Percentiles rank a stretch among this genome's conserved stretches.
These are phyloP conservation scores for Papiliotrema nemorosa DNA, from an alignment of 1,284 basidiomycete species.

Conservation along the genomic window DNA sequence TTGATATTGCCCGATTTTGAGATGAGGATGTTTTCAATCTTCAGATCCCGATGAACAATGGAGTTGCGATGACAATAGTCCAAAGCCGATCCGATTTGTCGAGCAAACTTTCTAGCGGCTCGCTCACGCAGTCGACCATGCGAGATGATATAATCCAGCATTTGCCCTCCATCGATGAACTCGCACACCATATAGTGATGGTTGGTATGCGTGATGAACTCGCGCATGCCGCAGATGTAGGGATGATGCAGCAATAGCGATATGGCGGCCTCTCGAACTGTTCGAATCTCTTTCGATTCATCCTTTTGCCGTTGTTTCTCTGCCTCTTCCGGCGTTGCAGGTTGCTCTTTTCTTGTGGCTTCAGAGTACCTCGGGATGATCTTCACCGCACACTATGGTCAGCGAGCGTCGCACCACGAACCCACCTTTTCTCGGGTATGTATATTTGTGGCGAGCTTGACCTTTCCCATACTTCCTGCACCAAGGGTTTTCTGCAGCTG, in stretches of 20 bases:
- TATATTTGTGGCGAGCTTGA: constrained; percentile 91
- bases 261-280: constrained; percentile 88
- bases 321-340: constrained; percentile 39
- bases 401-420: constrained; percentile 13
- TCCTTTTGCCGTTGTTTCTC: constrained; percentile 79
- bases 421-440: constrained; percentile 86
- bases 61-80: constrained; percentile 97
- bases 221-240: constrained; percentile 98
- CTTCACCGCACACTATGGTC: constrained; percentile 84
- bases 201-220: constrained; percentile 91
- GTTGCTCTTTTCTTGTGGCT: constrained; percentile 50
- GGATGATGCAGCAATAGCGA: constrained; percentile 95
- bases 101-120: constrained; percentile 91
- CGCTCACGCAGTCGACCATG: constrained; percentile 94
- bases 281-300: constrained; percentile 92
- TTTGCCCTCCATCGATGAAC: constrained; percentile 97
- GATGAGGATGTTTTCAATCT: constrained; percentile 99
- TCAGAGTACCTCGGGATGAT: constrained; percentile 83
- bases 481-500: constrained; percentile 95
- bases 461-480: constrained; percentile 98
- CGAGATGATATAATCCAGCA: constrained; percentile 99
- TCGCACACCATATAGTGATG: constrained; percentile 99
- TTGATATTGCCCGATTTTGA: constrained; percentile 99
- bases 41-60: constrained; percentile 94
- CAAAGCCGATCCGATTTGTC: constrained; percentile 92